Percentiles rank a stretch among this genome's conserved stretches.
Conservation (phyloP, 2,329 filamentous ascomycete genomes). For the Dactylellina cionopaga region DNA sequence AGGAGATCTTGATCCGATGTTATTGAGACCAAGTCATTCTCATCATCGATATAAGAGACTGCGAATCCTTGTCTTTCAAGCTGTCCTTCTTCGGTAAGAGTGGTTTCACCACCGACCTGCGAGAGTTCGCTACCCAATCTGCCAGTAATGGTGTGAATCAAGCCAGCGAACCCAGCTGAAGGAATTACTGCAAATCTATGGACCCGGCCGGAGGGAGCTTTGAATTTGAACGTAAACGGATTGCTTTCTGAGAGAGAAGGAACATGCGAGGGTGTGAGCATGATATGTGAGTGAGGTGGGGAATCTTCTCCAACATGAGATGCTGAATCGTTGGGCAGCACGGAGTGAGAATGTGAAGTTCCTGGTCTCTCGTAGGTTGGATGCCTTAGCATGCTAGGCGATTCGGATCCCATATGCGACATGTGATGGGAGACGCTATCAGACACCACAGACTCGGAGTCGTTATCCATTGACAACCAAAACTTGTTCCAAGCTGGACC, state of each 20-base stretch:
- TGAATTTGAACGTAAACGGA: conserved; percentile 98
- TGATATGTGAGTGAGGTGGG: conserved; percentile 70
- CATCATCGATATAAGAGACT: conserved; percentile 94
- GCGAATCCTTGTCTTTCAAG: conserved; percentile 83
- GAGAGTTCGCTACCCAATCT: conserved; percentile 89
- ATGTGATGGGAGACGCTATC: conserved; percentile 71
- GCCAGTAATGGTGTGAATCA: conserved; percentile 78
- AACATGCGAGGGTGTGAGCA: conserved; percentile 59
- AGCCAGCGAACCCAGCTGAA: conserved; percentile 79
- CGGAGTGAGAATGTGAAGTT: conserved; percentile 72
- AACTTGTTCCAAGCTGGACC: conserved; percentile 99
- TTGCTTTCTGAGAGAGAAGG: conserved; percentile 70
- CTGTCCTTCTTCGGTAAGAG: conserved; percentile 77
- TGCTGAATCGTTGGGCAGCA: conserved; percentile 91
- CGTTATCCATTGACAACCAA: conserved; percentile 94
- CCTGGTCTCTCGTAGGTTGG: conserved; percentile 40
- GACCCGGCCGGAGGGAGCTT: conserved; percentile 92
- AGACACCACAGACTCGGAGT: conserved; percentile 95
- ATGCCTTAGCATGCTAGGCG: conserved; percentile 38
- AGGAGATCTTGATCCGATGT: conserved; percentile 92
- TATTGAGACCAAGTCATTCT: conserved; percentile 95
- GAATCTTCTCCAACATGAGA: conserved; percentile 88
- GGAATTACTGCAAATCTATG: conserved; percentile 88
- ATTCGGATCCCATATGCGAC: conserved; percentile 50
- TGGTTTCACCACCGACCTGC: conserved; percentile 80